Conservation (phyloP, 2,329 filamentous ascomycete species). For the Verticillium tricorpus region DNA sequence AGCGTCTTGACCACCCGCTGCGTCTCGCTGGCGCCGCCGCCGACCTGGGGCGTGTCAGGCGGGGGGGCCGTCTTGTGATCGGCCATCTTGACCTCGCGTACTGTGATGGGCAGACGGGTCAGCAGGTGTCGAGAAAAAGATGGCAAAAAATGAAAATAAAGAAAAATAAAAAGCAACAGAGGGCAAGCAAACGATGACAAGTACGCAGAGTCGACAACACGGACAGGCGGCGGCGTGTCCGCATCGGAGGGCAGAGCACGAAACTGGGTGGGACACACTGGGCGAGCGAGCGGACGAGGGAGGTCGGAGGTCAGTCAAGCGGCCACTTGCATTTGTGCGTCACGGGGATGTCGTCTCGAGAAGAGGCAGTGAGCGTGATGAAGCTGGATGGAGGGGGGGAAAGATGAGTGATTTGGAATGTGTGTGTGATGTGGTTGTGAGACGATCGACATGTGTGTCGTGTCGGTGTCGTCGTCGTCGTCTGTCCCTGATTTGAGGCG, state of each 20-base stretch:
- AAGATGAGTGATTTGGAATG: not conserved
- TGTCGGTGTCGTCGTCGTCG: not conserved
- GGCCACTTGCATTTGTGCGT: not conserved
- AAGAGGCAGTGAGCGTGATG: not conserved
- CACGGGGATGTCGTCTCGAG: not conserved
- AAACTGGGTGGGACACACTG: not conserved
- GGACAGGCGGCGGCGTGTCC: not conserved
- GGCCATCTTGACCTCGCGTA: not conserved
- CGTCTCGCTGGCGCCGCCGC: conserved; percentile 41
- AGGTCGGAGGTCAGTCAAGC: not conserved
- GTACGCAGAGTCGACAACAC: not conserved
- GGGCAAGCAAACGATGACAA: not conserved
- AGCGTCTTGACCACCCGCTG: conserved; percentile 35
- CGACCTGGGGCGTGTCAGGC: conserved; percentile 29
- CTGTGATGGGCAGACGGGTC: not conserved
- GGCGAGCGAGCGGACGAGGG: not conserved
- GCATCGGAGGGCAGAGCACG: not conserved
- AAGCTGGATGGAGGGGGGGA: too few species aligned
- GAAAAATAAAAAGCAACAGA: not conserved
- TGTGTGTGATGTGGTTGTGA: not conserved
- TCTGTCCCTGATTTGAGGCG: not conserved
- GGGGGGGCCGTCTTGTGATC: not conserved
- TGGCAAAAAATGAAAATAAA: too few species aligned
- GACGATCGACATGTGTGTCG: not conserved
- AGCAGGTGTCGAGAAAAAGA: not conserved